phyloP scores from a whole-genome alignment of 768 basidiomycete species.

The Megacollybia marginata region DNA sequence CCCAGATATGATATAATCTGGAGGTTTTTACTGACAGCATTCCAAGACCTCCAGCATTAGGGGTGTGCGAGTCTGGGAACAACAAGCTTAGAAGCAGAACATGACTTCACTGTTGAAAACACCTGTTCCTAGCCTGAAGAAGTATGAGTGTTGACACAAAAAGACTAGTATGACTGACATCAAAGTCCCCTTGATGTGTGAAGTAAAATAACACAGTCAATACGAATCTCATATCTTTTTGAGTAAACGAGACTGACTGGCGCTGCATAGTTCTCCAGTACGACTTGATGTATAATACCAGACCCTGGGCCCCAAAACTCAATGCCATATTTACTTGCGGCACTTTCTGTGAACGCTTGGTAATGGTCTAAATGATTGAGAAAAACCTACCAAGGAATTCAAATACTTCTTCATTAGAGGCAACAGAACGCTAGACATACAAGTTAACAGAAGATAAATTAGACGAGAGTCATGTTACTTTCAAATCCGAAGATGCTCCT shows the following conservation, averaged over 20 bases:
- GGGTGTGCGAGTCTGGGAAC: slow-evolving; percentile 84
- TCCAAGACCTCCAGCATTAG: slow-evolving; percentile 95
- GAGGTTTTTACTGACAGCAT: slow-evolving; percentile 37
- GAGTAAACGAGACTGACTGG: slow-evolving; percentile 86
- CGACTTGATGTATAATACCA: slow-evolving; percentile 96
- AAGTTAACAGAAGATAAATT: neutral
- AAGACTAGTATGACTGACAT: no score
- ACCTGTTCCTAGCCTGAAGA: slow-evolving; percentile 75
- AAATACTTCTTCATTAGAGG: slow-evolving; percentile 92
- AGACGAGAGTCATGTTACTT: slow-evolving; percentile 35
- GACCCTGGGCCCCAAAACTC: slow-evolving; percentile 99
- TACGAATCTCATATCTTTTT: neutral
- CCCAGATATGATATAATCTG: no score
- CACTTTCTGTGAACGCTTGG: slow-evolving; percentile 46
- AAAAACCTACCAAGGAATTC: slow-evolving; percentile 56
- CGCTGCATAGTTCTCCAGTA: slow-evolving; percentile 95
- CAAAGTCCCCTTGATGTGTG: no score
- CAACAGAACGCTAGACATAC: slow-evolving; percentile 60
- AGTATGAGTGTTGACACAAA: neutral
- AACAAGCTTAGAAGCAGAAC: slow-evolving; percentile 3
- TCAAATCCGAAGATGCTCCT: slow-evolving; percentile 80
- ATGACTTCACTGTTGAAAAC: neutral
- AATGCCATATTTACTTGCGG: slow-evolving; percentile 85
- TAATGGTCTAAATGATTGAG: no score
- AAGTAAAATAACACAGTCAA: no score